These are phyloP conservation scores for Grosmannia serpens DNA, from an alignment of 2,329 filamentous ascomycete species.

Conservation along the genomic window DNA sequence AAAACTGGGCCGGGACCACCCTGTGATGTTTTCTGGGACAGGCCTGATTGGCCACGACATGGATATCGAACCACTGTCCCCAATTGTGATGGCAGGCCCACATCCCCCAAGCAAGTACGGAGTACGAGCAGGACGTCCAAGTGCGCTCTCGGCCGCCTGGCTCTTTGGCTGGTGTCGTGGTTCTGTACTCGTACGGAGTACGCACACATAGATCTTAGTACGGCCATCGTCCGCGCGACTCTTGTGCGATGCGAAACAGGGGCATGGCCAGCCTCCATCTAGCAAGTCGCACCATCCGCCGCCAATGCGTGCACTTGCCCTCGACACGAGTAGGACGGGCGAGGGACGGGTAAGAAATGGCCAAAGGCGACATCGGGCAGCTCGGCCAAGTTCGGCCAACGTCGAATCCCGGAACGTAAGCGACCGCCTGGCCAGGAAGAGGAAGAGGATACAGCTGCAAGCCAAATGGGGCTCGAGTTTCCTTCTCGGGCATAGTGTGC, in stretches of 20 bases:
- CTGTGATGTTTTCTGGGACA: neutral
- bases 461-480: no score
- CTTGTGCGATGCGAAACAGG: neutral
- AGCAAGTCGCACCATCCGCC: neutral
- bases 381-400: no score
- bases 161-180: neutral
- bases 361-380: no score
- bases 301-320: neutral
- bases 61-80: neutral
- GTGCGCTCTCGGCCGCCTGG: neutral
- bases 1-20: neutral
- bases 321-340: no score
- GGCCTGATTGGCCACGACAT: neutral
- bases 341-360: no score
- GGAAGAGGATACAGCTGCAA: no score
- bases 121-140: neutral
- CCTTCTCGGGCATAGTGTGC: no score
- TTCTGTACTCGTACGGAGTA: neutral
- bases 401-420: no score
- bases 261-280: neutral
- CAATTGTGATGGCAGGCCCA: neutral
- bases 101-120: neutral
- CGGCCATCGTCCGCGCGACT: no score
- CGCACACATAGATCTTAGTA: no score
- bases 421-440: no score